Evolutionary conservation across 2,329 filamentous ascomycete genomes (phyloP).

Genomic region (Arthroderma sp.): DNA sequence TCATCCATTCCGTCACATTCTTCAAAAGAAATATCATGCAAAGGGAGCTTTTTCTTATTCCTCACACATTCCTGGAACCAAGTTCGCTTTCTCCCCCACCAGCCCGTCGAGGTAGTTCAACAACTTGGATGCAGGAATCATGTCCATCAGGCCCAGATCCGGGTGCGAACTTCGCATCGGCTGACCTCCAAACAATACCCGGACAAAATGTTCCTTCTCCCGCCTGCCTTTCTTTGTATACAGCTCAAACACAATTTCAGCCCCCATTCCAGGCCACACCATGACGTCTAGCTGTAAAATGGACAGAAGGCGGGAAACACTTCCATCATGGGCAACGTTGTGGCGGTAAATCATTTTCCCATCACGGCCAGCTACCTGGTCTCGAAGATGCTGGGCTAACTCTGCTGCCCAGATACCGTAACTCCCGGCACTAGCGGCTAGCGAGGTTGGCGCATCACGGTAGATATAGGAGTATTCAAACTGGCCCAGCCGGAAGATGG

Average conservation of each 20-base stretch:
- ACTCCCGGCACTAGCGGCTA: slow-evolving; percentile 47
- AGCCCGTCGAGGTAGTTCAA: slow-evolving; percentile 59
- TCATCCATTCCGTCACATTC: no score
- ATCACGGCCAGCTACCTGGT: slow-evolving; percentile 32
- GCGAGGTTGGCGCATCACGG: slow-evolving; percentile 49
- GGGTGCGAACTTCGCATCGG: slow-evolving; percentile 56
- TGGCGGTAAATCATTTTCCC: slow-evolving; percentile 47
- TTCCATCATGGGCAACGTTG: slow-evolving; percentile 71
- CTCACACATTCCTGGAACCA: slow-evolving; percentile 28
- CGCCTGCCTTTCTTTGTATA: slow-evolving; percentile 36
- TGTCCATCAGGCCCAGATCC: slow-evolving; percentile 52
- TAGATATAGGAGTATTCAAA: slow-evolving; percentile 74
- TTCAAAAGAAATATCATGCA: no score
- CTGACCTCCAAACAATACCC: slow-evolving; percentile 59
- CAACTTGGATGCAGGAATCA: slow-evolving; percentile 54
- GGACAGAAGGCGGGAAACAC: slow-evolving; percentile 51
- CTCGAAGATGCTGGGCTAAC: slow-evolving; percentile 52
- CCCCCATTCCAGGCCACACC: slow-evolving; percentile 77
- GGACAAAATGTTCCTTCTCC: slow-evolving; percentile 37
- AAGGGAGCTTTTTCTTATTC: neutral
- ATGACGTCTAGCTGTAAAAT: slow-evolving; percentile 61
- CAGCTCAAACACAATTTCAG: slow-evolving; percentile 65
- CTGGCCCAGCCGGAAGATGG: slow-evolving; percentile 62
- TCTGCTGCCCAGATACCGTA: slow-evolving; percentile 66
- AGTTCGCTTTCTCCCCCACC: slow-evolving; percentile 41